Conservation (phyloP, 129 eudicot genomes). For the Lonicera japonica region DNA sequence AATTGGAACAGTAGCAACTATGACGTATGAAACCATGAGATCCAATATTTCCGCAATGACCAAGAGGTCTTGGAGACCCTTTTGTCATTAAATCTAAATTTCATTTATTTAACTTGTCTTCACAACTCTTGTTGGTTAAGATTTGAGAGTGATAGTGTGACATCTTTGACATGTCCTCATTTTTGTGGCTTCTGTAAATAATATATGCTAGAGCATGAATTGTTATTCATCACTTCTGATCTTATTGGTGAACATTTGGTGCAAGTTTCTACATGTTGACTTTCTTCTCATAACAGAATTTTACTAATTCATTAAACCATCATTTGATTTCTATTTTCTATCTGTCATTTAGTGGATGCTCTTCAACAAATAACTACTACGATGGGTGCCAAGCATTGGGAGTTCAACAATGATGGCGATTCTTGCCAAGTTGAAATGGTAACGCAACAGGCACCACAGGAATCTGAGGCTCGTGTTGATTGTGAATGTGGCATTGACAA, state of each 20-base stretch:
- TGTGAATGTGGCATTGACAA: conserved; percentile 61
- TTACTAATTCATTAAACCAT: background rate
- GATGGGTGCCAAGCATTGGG: conserved; percentile 79
- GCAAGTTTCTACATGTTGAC: background rate
- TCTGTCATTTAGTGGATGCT: conserved; percentile 42
- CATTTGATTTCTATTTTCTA: background rate
- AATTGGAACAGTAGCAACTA: no score
- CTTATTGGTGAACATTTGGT: background rate
- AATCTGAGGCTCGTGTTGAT: conserved; percentile 41
- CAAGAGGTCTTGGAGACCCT: no score
- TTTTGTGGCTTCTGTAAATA: background rate
- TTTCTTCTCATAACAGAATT: background rate
- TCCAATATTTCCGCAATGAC: no score
- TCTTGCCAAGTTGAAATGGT: conserved; percentile 52
- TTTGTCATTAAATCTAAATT: no score
- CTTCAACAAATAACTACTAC: conserved; percentile 45
- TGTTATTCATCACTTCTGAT: background rate
- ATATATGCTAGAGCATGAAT: background rate
- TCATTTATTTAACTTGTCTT: no score
- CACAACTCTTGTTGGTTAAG: background rate
- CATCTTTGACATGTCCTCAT: background rate
- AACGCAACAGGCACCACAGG: conserved; percentile 28
- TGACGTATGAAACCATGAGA: no score
- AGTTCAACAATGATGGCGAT: conserved; percentile 35
- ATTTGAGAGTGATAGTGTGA: background rate